phyloP scores from a whole-genome alignment of 805 yeast species.

The Blastobotrys mokoenaii region DNA sequence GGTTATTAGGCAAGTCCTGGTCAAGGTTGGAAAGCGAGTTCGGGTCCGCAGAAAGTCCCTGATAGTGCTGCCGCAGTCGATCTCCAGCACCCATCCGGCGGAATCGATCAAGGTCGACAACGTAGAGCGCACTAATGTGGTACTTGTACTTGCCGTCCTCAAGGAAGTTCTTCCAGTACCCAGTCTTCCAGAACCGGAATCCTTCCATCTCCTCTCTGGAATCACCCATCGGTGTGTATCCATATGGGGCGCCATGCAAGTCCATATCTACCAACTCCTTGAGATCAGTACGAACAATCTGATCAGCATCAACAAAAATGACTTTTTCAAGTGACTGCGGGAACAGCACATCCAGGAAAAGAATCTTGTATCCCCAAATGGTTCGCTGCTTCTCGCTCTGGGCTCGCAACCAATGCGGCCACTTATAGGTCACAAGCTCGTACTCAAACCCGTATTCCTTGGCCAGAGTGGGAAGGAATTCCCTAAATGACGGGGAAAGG shows the following conservation, averaged over 20 bases:
- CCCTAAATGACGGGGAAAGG: constrained; percentile 60
- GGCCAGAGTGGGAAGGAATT: constrained; percentile 52
- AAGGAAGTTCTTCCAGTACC: constrained; percentile 72
- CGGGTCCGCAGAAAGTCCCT: constrained; percentile 69
- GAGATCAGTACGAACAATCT: constrained; percentile 68
- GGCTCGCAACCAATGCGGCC: constrained; percentile 85
- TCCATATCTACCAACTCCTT: constrained; percentile 60
- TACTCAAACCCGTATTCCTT: constrained; percentile 53
- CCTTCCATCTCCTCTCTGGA: constrained; percentile 75
- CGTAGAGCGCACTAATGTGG: constrained; percentile 78
- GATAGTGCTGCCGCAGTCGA: constrained; percentile 73
- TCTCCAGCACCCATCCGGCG: constrained; percentile 71
- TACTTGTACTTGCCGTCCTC: constrained; percentile 42
- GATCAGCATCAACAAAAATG: constrained; percentile 82
- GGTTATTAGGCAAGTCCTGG: constrained; percentile 87
- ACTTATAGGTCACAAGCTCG: constrained; percentile 73
- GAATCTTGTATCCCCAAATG: constrained; percentile 81
- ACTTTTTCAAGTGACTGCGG: constrained; percentile 70
- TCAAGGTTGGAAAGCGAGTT: constrained; percentile 74
- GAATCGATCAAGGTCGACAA: constrained; percentile 65
- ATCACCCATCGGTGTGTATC: constrained; percentile 81
- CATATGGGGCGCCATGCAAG: constrained; percentile 76
- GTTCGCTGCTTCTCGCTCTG: constrained; percentile 74
- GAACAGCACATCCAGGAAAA: constrained; percentile 79
- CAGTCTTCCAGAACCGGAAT: constrained; percentile 84